Evolutionary conservation across 768 basidiomycete genomes (phyloP).

Genomic region (Filobasidium floriforme): DNA sequence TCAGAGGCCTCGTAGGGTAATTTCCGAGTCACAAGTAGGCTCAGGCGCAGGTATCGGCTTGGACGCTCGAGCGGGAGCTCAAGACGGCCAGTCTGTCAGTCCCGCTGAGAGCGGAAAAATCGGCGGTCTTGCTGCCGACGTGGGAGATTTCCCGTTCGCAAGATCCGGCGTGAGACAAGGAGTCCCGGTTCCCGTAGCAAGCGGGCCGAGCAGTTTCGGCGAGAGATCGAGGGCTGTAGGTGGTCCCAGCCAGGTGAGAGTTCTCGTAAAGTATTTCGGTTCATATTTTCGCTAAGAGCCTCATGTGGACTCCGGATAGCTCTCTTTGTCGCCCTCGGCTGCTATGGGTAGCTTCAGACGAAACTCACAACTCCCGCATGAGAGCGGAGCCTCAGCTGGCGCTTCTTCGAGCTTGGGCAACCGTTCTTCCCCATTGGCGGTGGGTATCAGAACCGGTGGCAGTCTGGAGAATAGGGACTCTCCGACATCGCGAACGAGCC

Average conservation of each 20-base stretch:
- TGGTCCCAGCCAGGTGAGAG: slow-evolving; percentile 7
- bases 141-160: slow-evolving; percentile 39
- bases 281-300: background rate
- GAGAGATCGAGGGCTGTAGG: slow-evolving; percentile 7
- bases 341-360: slow-evolving; percentile 1
- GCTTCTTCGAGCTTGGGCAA: slow-evolving; percentile 20
- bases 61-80: background rate
- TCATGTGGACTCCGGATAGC: background rate
- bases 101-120: background rate
- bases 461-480: slow-evolving; percentile 27
- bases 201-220: background rate
- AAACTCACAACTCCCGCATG: background rate
- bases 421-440: slow-evolving; percentile 4
- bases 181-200: background rate
- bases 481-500: slow-evolving; percentile 27
- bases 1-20: background rate
- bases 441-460: background rate
- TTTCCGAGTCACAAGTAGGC: slow-evolving; percentile 7
- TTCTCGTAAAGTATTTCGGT: background rate
- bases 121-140: background rate
- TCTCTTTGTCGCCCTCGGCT: slow-evolving; percentile 9
- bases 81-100: background rate
- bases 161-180: slow-evolving; percentile 2
- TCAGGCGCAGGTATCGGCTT: background rate
- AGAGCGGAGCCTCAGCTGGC: background rate